Conservation (phyloP, 2,329 filamentous ascomycete species). For the Neonectria sp. region DNA sequence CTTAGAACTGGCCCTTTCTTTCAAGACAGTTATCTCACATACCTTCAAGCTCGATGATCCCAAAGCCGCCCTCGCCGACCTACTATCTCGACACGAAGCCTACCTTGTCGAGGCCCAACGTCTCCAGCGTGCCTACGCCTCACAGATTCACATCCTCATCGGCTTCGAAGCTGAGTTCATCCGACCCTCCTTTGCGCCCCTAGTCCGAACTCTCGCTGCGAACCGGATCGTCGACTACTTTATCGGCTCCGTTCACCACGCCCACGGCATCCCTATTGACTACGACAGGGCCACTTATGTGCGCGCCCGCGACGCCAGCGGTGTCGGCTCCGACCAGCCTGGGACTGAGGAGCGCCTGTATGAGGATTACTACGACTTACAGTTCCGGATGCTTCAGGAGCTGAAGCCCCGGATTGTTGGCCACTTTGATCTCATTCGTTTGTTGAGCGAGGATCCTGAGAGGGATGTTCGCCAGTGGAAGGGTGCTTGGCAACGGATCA, state of each 20-base stretch:
- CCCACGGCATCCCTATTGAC: conserved; percentile 89
- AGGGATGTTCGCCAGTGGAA: conserved; percentile 71
- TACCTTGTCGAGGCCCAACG: conserved; percentile 84
- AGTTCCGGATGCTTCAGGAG: conserved; percentile 83
- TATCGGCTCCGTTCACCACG: conserved; percentile 93
- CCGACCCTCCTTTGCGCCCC: conserved; percentile 71
- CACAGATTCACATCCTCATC: conserved; percentile 83
- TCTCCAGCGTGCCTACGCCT: conserved; percentile 78
- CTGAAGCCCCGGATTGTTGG: conserved; percentile 86
- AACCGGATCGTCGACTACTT: conserved; percentile 85
- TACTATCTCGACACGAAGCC: conserved; percentile 73
- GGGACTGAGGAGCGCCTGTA: conserved; percentile 82
- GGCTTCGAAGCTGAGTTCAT: conserved; percentile 97
- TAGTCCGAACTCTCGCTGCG: conserved; percentile 74
- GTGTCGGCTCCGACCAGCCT: conserved; percentile 71
- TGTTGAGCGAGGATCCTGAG: conserved; percentile 81
- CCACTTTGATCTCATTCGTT: conserved; percentile 92
- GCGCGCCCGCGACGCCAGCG: conserved; percentile 54
- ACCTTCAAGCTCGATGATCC: conserved; percentile 63
- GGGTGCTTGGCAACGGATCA: conserved; percentile 80
- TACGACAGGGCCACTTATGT: conserved; percentile 80
- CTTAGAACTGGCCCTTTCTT: too few relatives aligned
- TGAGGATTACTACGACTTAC: conserved; percentile 89
- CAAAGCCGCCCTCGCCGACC: conserved; percentile 61
- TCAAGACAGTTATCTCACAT: too few relatives aligned